These are phyloP conservation scores for Colletotrichum coccodes DNA, from an alignment of 2,329 filamentous ascomycete genomes.

Conservation along the genomic window DNA sequence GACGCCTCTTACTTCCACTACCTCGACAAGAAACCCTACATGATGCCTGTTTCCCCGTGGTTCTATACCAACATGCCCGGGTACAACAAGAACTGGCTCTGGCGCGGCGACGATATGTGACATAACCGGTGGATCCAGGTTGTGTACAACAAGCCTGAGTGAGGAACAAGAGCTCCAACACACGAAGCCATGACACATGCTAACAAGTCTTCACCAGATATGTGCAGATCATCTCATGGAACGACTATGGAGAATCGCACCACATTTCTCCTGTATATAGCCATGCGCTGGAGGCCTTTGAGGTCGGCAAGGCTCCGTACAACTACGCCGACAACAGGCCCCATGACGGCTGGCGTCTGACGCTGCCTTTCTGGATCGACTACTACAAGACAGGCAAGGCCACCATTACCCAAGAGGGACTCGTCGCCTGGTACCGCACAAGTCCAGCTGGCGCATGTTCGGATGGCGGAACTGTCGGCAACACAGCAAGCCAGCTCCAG, in stretches of 20 bases:
- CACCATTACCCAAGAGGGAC: conserved; percentile 39
- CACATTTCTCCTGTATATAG: conserved; percentile 58
- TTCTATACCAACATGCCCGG: conserved; percentile 67
- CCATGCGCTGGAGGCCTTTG: conserved; percentile 34
- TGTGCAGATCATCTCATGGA: conserved; percentile 54
- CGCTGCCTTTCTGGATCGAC: conserved; percentile 61
- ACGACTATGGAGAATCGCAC: conserved; percentile 64
- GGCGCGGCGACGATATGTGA: conserved; percentile 67
- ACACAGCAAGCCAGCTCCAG: conserved; percentile 40
- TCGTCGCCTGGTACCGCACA: conserved; percentile 45
- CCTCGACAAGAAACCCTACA: conserved; percentile 60
- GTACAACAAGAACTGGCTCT: conserved; percentile 66
- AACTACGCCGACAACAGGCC: conserved; percentile 58
- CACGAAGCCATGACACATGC: too few species aligned
- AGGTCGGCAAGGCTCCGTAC: conserved; percentile 47
- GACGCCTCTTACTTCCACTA: conserved; percentile 33
- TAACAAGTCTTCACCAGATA: too few species aligned
- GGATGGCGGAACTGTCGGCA: conserved; percentile 43
- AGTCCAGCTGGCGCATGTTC: conserved; percentile 32
- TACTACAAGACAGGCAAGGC: conserved; percentile 55
- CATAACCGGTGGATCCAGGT: conserved; percentile 66
- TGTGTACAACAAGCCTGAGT: conserved; percentile 66
- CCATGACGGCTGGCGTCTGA: conserved; percentile 59
- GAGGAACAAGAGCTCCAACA: too few species aligned
- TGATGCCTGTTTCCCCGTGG: conserved; percentile 67